Evolutionary conservation across 768 basidiomycete species (phyloP).

Genomic region (Postia placenta): DNA sequence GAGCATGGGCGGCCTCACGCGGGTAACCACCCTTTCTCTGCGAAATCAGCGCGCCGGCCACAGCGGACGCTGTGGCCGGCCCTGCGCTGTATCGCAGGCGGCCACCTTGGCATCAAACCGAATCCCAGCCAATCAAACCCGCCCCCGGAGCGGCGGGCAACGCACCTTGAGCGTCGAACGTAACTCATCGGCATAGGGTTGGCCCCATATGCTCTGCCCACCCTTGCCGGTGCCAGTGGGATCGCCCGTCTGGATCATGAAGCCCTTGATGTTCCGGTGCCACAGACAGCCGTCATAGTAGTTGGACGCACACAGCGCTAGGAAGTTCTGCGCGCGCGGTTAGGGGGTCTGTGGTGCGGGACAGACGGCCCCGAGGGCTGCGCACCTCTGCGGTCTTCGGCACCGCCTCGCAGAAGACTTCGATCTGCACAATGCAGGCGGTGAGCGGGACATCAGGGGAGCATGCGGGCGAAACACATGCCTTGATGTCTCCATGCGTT

Average conservation of each 20-base stretch:
- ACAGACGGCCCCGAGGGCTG: too few species aligned
- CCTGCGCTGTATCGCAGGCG: too few species aligned
- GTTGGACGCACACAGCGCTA: constrained; percentile 87
- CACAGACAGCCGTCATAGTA: constrained; percentile 83
- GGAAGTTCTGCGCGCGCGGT: constrained; percentile 71
- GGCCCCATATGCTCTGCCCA: constrained; percentile 95
- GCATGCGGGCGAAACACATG: constrained; percentile 24
- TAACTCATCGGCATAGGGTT: constrained; percentile 87
- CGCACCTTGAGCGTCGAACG: constrained; percentile 94
- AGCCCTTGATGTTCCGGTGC: constrained; percentile 92
- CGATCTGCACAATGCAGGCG: constrained; percentile 53
- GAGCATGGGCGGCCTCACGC: too few species aligned
- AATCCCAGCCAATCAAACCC: too few species aligned
- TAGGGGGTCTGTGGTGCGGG: too few species aligned
- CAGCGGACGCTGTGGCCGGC: too few species aligned
- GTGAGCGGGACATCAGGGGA: not conserved
- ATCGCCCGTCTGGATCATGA: constrained; percentile 95
- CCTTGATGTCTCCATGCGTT: constrained; percentile 92
- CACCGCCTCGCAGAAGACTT: constrained; percentile 95
- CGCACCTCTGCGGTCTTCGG: constrained; percentile 90
- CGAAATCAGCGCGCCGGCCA: too few species aligned
- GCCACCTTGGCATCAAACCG: too few species aligned
- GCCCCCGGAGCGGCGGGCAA: too few species aligned
- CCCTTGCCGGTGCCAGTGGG: constrained; percentile 89
- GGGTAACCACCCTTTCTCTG: too few species aligned